These are phyloP conservation scores for Strigomonas galati DNA, from an alignment of 208 protist species.

Conservation along the genomic window DNA sequence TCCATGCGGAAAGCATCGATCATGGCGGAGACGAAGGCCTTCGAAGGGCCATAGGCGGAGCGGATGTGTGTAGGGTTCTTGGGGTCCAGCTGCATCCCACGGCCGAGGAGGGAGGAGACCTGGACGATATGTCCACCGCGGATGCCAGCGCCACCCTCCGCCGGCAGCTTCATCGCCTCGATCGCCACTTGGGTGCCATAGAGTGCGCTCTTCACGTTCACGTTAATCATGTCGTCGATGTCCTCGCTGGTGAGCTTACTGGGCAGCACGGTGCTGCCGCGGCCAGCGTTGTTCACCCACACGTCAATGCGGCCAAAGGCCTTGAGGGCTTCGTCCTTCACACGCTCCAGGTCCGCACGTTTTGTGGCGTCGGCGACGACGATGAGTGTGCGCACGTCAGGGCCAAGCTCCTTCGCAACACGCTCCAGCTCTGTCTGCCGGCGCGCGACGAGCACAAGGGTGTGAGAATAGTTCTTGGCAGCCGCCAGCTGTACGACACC, in stretches of 20 bases:
- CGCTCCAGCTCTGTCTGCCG: slow-evolving; percentile 10
- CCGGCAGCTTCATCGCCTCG: slow-evolving; percentile 7
- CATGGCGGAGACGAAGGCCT: slow-evolving; percentile 8
- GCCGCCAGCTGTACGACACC: slow-evolving; percentile 6
- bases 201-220: slow-evolving; percentile 16
- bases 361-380: slow-evolving; percentile 13
- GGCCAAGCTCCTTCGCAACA: slow-evolving; percentile 1
- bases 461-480: neutral
- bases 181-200: slow-evolving; percentile 15
- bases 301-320: slow-evolving; percentile 14
- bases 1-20: slow-evolving; percentile 9
- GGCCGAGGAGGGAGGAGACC: slow-evolving; percentile 12
- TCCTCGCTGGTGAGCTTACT: neutral
- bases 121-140: slow-evolving; percentile 15
- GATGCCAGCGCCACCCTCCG: slow-evolving; percentile 9
- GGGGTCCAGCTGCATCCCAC: slow-evolving; percentile 13
- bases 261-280: slow-evolving; percentile 7
- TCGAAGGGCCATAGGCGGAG: slow-evolving; percentile 9
- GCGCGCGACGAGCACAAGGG: slow-evolving; percentile 13
- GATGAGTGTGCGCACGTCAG: slow-evolving; percentile 2
- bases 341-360: slow-evolving; percentile 3
- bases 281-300: slow-evolving; percentile 19
- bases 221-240: slow-evolving; percentile 17
- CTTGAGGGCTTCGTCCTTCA: slow-evolving; percentile 2
- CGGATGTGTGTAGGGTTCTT: slow-evolving; percentile 2